These are phyloP conservation scores for Phyllosticta paracitricarpa DNA, from an alignment of 2,329 filamentous ascomycete species.

Conservation along the genomic window DNA sequence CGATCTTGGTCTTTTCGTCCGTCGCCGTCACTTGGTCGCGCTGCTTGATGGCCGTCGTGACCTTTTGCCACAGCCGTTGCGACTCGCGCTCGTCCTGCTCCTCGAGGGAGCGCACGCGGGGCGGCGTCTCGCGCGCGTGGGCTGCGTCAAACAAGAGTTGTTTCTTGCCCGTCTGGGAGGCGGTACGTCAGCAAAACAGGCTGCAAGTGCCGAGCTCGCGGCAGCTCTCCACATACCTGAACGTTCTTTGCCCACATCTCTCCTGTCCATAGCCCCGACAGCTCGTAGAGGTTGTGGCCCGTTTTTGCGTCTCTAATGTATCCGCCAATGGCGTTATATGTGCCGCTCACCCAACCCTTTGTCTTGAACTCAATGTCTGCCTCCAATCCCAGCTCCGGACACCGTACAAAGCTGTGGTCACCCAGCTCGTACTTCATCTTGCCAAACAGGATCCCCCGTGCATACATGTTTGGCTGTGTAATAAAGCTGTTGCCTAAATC, in stretches of 20 bases:
- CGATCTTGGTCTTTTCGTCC: slow-evolving; percentile 91
- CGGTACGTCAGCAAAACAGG: slow-evolving; percentile 3
- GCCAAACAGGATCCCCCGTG: slow-evolving; percentile 88
- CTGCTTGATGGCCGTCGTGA: slow-evolving; percentile 69
- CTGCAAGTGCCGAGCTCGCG: not conserved
- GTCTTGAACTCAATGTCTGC: slow-evolving; percentile 98
- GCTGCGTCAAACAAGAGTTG: slow-evolving; percentile 83
- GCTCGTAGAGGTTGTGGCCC: slow-evolving; percentile 78
- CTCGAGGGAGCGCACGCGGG: slow-evolving; percentile 62
- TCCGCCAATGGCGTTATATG: slow-evolving; percentile 92
- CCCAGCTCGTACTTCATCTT: slow-evolving; percentile 99
- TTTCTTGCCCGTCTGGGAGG: slow-evolving; percentile 68
- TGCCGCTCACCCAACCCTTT: slow-evolving; percentile 93
- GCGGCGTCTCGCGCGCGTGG: slow-evolving; percentile 64
- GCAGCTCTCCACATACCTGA: slow-evolving; percentile 43
- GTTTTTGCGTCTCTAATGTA: slow-evolving; percentile 81
- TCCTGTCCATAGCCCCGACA: slow-evolving; percentile 86
- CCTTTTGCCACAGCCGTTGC: slow-evolving; percentile 75
- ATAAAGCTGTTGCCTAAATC: slow-evolving; percentile 54
- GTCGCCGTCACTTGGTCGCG: slow-evolving; percentile 84
- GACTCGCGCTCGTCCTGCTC: slow-evolving; percentile 90
- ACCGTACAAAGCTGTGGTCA: slow-evolving; percentile 87
- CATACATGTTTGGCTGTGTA: slow-evolving; percentile 99
- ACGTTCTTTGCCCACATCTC: slow-evolving; percentile 89
- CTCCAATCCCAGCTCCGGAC: slow-evolving; percentile 74